Base-by-base conservation (phyloP, 1,284 basidiomycete genomes). In the Ceratobasidium sp. region DNA sequence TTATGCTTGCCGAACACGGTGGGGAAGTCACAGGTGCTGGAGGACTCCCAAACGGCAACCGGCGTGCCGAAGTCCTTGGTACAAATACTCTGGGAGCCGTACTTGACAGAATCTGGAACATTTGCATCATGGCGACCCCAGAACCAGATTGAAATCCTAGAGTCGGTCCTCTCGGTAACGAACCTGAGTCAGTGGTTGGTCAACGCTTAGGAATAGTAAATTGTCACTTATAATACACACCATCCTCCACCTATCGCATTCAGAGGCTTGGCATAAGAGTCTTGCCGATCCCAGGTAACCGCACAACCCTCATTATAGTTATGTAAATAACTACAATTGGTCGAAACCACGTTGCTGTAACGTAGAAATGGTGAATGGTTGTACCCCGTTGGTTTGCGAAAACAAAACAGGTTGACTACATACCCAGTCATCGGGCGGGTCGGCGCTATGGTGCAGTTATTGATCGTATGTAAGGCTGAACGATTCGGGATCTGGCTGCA, bases 231-330 rank as follows among this genome's bases (percentile, higher is more conserved):
- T 49, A 8, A 9, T 21, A 78, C 80, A 30, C 64, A 84, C 84
- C 85, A 88, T 74, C 87, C 87, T 21, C 88, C 89, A 28, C 86
- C 85, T 72, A 82, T 83, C 38, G 76, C 78, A 78, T 91, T 90
- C 81, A 89, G 88, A 9, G 79, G 75, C 16, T 86, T 85, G 3
- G 88, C 88, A 76, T 84, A 88, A 75, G 83, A 85, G 42, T 83
- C 79, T 1, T 79, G 67, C 25, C 79, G 78, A 1, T 82, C 82
- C 58, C 86, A 81, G 54, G 79, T 77, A 38, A 90, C 87, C 4
- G 86, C 86, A 76, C 90, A 92, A 0, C 89, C 89, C 1, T 83
- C 77, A 78, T 91, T 90, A 48, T 81, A 82, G 76, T 87, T 86
- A 33, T 82, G 82, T 51, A 78, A 77, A 14, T 83, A 81, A 74